These are phyloP conservation scores for Pelagomonas calceolata DNA, from an alignment of 108 stramenopile genomes.

Conservation along the genomic window DNA sequence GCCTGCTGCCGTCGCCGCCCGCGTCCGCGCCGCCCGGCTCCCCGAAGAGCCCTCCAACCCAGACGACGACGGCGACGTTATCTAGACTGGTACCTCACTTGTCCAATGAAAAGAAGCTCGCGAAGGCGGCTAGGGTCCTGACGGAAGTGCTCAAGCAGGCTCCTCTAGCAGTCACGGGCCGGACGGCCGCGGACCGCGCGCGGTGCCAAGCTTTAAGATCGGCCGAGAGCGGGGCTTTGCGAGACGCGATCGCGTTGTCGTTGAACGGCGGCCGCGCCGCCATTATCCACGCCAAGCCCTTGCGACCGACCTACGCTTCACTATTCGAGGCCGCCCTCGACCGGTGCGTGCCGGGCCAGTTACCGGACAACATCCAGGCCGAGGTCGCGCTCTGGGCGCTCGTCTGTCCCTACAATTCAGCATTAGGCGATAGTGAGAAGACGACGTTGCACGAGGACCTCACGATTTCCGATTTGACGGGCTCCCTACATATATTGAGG, in stretches of 20 bases:
- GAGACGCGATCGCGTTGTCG: not conserved
- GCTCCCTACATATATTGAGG: too few relatives aligned
- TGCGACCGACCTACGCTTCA: not conserved
- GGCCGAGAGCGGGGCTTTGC: not conserved
- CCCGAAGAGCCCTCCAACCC: too few relatives aligned
- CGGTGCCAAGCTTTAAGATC: not conserved
- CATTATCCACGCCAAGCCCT: not conserved
- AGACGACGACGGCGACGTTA: not conserved
- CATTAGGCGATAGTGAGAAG: too few relatives aligned
- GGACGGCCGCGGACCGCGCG: not conserved
- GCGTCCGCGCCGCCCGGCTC: too few relatives aligned
- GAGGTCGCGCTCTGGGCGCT: not conserved
- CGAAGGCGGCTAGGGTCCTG: not conserved
- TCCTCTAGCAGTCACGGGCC: not conserved
- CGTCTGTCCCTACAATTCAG: too few relatives aligned
- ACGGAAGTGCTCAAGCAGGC: not conserved
- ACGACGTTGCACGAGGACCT: too few relatives aligned
- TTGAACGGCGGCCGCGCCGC: not conserved
- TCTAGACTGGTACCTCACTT: not conserved
- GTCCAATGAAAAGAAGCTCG: not conserved
- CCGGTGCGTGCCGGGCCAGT: not conserved
- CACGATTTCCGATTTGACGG: too few relatives aligned
- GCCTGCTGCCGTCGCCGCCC: not conserved
- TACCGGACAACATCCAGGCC: too few relatives aligned
- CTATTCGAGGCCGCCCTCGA: not conserved